Evolutionary conservation across 164 flowering plant genomes (phyloP), one percentile per base, ranked within the genome.

Genomic region (Chimonanthus salicifolius): DNA sequence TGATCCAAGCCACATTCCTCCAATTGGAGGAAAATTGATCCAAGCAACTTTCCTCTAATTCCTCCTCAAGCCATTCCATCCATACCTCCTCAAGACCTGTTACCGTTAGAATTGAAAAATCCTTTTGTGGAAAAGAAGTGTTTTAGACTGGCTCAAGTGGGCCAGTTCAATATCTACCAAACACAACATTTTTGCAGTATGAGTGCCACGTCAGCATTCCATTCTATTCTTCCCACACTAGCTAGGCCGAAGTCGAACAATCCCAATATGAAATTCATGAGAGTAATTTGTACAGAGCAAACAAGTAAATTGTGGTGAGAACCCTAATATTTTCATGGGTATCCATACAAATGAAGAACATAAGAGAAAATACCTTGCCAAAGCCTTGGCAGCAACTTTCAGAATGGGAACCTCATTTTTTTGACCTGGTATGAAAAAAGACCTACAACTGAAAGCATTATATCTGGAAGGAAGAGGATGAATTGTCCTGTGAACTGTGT

Each of bases 371-470:
- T 33, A 92, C 96, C 89, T 89, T 45, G 80, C 75, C 75, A 88
- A 81, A 71, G 80, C 81, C 46, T 49, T 48, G 9, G 84, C 76
- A 70, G 83, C 82, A 75, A 82, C 75, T 83, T 88, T 91, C 58
- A 85, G n/a, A 71, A 62, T 70, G 33, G 88, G 82, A 75, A 80
- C 71, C 68, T 76, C 80, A 67, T 71, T 72, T 71, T 78, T 68
- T 71, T 72, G 79, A 68, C 84, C 84, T 60, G 87, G 87, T n/a
- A 68, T 47, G 51, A 83, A 69, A 74, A 80, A 87, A 69, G 89
- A 86, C 73, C 79, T 82, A 68, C 96, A 91, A 68, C 73, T 81
- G 50, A 89, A 79, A 44, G 70, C 72, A 76, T 75, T 83, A 64
- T 44, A 67, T 69, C 80, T 87, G 54, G 67, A 69, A 66, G 82